These are phyloP conservation scores for Fraxinus paxiana DNA, from an alignment of 305 asterid species.

Conservation along the genomic window DNA sequence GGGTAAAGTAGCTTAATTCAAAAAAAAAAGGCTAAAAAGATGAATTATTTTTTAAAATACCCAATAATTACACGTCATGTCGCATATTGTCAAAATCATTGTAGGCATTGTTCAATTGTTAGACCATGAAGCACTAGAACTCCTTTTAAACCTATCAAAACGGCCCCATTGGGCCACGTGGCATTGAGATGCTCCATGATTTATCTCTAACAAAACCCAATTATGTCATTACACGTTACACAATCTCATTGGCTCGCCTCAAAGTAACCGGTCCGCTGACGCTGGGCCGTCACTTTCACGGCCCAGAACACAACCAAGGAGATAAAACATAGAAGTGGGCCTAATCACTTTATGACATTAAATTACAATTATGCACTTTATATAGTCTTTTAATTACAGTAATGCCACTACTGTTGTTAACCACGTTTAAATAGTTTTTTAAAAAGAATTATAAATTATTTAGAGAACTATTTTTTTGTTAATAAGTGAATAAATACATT, in stretches of 20 bases:
- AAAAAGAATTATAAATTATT: background rate
- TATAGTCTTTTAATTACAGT: background rate
- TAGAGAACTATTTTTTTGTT: background rate
- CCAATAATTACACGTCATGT: background rate
- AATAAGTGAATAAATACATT: background rate
- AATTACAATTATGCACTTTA: conserved; percentile 7
- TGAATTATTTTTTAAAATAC: too few species aligned
- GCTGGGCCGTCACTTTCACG: conserved; percentile 52
- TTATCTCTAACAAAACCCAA: background rate
- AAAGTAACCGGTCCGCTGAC: conserved; percentile 46
- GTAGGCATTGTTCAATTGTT: background rate
- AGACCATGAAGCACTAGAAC: background rate
- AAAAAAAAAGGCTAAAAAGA: too few species aligned
- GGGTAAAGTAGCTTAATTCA: too few species aligned
- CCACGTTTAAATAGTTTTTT: background rate
- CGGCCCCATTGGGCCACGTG: conserved; percentile 1
- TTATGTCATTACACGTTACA: background rate
- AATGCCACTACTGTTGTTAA: conserved; percentile 9
- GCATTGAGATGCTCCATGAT: background rate
- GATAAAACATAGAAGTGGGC: conserved; percentile 23
- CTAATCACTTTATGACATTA: conserved; percentile 33
- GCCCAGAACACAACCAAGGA: conserved; percentile 30
- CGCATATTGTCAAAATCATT: background rate
- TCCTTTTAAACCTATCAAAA: background rate
- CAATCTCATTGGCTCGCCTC: conserved; percentile 37